Base-by-base conservation (phyloP, 305 asterid species). In the Fraxinus albicans region DNA sequence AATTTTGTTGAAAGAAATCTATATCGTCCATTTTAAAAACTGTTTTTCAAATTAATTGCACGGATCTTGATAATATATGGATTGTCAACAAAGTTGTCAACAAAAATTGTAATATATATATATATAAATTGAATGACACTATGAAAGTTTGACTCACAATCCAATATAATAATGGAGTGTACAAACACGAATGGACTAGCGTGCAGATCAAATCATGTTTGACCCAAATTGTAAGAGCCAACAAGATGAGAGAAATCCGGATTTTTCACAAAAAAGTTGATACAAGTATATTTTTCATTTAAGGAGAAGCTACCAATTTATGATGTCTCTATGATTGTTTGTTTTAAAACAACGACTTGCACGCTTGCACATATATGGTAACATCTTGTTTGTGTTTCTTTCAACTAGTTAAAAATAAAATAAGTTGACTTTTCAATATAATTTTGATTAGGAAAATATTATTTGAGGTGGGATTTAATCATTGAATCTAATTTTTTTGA, bases 171-270 rank as follows among this genome's bases (percentile, higher is more conserved):
- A 67, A 67, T 69, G 76, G 21, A 69, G 19, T 29, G 19, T 29
- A 4, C 76, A 69, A 1, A 29, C 76, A 31, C 31, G 4, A 29
- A 27, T 65, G 17, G 36, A 8, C 7, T 67, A 10, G 19, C 8
- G 0, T 27, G 40, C 40, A 69, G 40, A 69, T 69, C 76, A 69
- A 69, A 69, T 69, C 76, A 69, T 3, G 40, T 25, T 69, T 63
- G 72, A 63, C 72, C 15, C 33, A 19, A 67, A 27, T 3, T 29
- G 7, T 69, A 27, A 85, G 79, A 80, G 58, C 84, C 86, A 87
- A 73, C 92, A 89, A 40, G 88, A 31, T 29, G 92, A 89, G 93
- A 82, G 81, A 87, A 90, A 83, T 40, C 84, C 78, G 93, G 93
- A 85, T 81, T 70, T 72, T 74, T 86, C 81, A 79, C 85, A 83